These are phyloP conservation scores for Stagonosporopsis rhizophila DNA, from an alignment of 2,329 filamentous ascomycete species.

Conservation along the genomic window DNA sequence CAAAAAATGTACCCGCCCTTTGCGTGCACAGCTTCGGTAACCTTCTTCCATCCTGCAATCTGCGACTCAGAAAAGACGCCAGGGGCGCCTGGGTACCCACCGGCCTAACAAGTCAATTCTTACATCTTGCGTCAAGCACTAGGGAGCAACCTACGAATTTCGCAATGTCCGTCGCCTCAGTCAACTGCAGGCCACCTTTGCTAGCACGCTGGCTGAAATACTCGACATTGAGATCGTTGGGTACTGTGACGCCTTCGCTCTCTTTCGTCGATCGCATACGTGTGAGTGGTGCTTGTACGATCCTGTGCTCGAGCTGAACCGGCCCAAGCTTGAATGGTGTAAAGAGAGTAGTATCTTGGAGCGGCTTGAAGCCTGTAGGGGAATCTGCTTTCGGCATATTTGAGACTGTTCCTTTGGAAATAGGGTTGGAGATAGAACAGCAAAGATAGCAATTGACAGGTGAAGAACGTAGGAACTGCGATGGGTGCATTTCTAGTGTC, in stretches of 20 bases:
- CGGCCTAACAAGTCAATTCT: constrained; percentile 32
- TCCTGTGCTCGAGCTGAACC: constrained; percentile 48
- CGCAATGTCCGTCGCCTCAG: constrained; percentile 60
- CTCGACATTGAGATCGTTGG: constrained; percentile 55
- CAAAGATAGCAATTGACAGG: neutral
- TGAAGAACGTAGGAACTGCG: constrained; percentile 5
- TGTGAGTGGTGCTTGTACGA: constrained; percentile 51
- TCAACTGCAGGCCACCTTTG: constrained; percentile 65
- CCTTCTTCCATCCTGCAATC: constrained; percentile 58
- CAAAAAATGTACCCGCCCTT: constrained; percentile 59
- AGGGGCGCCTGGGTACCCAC: constrained; percentile 47
- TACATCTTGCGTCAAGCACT: constrained; percentile 24
- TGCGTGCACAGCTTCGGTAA: constrained; percentile 59
- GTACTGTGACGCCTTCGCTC: constrained; percentile 54
- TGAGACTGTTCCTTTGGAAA: constrained; percentile 7
- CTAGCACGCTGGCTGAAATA: constrained; percentile 64
- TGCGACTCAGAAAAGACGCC: constrained; percentile 51
- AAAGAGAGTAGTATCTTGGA: constrained; percentile 44
- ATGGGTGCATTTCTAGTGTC: constrained; percentile 17
- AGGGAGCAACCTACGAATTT: constrained; percentile 34
- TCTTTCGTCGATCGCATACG: constrained; percentile 59
- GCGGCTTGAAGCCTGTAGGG: constrained; percentile 37
- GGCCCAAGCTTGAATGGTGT: constrained; percentile 42
- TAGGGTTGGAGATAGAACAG: neutral
- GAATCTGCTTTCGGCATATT: constrained; percentile 44